These are phyloP conservation scores for Rosa persica DNA, from an alignment of 306 rosid genomes.

Conservation along the genomic window DNA sequence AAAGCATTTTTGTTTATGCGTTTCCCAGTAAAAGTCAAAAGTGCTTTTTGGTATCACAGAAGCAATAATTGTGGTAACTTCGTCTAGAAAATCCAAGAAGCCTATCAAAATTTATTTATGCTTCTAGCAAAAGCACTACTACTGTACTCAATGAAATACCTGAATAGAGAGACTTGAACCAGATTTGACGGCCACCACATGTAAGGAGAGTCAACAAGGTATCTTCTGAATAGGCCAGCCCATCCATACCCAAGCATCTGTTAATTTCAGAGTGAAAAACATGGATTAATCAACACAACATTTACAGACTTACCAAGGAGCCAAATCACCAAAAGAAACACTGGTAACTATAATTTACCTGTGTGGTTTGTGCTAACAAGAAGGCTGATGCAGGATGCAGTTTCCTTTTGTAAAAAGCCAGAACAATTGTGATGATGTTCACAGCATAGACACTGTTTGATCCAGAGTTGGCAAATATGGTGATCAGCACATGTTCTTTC, in stretches of 20 bases:
- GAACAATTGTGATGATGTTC: conserved; percentile 68
- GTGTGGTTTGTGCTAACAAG: conserved; percentile 70
- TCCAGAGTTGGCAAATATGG: conserved; percentile 78
- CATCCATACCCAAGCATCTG: conserved; percentile 97
- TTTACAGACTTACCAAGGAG: neutral
- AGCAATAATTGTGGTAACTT: neutral
- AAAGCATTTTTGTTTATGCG: neutral
- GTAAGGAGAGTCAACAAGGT: conserved; percentile 84
- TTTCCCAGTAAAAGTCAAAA: neutral
- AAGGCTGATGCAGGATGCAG: conserved; percentile 63
- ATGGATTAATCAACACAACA: neutral
- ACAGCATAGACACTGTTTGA: conserved; percentile 69
- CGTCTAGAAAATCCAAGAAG: neutral
- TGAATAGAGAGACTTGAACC: conserved; percentile 82
- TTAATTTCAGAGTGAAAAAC: conserved; percentile 7
- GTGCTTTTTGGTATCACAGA: neutral
- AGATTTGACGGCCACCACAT: conserved; percentile 98
- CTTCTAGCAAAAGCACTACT: no score
- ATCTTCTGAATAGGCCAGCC: conserved; percentile 86
- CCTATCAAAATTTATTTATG: neutral
- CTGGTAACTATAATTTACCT: conserved; percentile 38
- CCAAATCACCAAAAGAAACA: neutral
- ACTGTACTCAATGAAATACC: conserved; percentile 33
- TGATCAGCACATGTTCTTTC: conserved; percentile 83
- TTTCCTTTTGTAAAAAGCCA: conserved; percentile 67